Conservation (phyloP, 176 grass and related monocot species). For the Ampelocalamus luodianensis region DNA sequence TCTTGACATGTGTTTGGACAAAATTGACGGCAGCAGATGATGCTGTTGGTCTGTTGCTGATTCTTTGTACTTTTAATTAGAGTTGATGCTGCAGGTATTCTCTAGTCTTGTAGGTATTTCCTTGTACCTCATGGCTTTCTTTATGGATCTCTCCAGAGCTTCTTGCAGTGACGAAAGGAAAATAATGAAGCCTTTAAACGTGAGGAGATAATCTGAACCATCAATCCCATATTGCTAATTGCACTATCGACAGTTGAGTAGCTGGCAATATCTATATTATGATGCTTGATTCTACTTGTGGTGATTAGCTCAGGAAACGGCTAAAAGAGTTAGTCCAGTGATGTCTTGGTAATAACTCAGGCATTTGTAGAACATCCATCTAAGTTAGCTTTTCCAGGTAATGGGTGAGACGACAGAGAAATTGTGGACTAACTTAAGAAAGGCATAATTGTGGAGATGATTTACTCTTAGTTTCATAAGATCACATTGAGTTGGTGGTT, state of each 20-base stretch:
- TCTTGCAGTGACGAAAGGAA: not conserved
- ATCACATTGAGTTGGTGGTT: not conserved
- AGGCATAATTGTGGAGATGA: constrained; percentile 4
- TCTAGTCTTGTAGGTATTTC: not conserved
- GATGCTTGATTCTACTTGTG: constrained; percentile 17
- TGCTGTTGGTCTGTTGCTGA: not conserved
- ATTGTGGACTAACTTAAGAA: too few relatives aligned
- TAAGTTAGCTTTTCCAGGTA: constrained; percentile 6
- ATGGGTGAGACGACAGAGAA: too few relatives aligned
- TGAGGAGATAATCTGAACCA: not conserved
- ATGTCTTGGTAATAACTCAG: not conserved
- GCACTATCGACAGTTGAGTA: not conserved
- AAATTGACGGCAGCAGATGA: not conserved
- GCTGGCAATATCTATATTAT: not conserved
- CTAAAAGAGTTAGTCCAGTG: not conserved
- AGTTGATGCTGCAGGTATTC: not conserved
- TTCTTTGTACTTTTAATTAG: constrained; percentile 1
- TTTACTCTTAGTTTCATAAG: not conserved
- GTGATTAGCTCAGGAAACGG: not conserved
- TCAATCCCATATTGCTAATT: not conserved
- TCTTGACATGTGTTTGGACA: not conserved
- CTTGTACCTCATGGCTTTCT: not conserved
- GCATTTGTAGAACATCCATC: not conserved
- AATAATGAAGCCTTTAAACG: not conserved
- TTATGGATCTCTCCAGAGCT: not conserved